These are phyloP conservation scores for Gossypium sturtianum DNA, from an alignment of 345 rosid genomes.

Conservation along the genomic window DNA sequence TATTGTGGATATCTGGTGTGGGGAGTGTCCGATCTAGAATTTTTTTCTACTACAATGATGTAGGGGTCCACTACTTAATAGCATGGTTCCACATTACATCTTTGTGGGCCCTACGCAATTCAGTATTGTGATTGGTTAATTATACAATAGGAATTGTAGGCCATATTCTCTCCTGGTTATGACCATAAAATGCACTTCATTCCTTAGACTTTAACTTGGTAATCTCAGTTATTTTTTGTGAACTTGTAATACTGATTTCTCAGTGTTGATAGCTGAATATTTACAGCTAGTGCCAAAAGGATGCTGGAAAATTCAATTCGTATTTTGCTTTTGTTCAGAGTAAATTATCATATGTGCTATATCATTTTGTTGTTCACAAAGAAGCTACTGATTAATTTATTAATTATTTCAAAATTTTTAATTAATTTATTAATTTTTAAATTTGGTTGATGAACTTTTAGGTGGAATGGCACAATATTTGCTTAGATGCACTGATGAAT, in stretches of 20 bases:
- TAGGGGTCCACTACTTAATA: background rate
- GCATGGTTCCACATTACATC: background rate
- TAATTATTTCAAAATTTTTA: background rate
- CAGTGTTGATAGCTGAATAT: background rate
- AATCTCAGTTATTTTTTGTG: background rate
- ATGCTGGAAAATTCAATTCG: background rate
- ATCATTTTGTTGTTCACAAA: background rate
- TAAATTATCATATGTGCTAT: background rate
- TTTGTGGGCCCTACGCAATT: background rate
- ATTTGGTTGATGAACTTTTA: conserved; percentile 26
- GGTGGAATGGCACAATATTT: conserved; percentile 86
- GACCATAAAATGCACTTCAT: background rate
- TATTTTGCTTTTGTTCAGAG: background rate
- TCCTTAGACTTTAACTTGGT: background rate
- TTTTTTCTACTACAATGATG: background rate
- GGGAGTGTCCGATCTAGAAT: background rate
- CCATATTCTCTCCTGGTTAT: background rate
- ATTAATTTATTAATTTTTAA: background rate
- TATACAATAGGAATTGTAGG: background rate
- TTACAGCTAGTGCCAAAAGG: background rate
- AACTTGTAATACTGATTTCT: background rate
- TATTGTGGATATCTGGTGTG: background rate
- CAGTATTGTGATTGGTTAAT: background rate
- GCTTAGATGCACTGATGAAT: conserved; percentile 62
- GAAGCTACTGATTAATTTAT: background rate